Evolutionary conservation across 1,284 basidiomycete genomes (phyloP), one percentile per base, ranked within the genome.

Genomic region (Cutaneotrichosporon mucoides): DNA sequence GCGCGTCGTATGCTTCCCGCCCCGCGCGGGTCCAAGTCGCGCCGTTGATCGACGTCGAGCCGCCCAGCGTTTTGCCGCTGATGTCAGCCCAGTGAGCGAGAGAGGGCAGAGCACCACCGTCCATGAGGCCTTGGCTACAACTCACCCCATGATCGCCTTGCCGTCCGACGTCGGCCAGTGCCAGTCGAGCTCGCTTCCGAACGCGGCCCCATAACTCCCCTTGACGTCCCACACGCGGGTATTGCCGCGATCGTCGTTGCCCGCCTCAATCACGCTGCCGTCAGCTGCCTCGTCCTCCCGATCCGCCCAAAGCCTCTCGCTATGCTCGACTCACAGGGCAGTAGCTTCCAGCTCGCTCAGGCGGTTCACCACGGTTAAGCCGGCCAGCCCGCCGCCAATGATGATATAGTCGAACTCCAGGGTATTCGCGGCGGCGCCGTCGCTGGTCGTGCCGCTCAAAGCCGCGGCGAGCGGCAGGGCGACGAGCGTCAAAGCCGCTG

Each of bases 1-100:
- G 82, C 0, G 83, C 79, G 65, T 87, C 84, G 65, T 86, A 86
- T 69, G 87, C 85, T 0, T 80, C 82, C 24, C 78, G 78, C 34
- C 81, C 68, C 2, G 82, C 85, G 8, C 85, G 81, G 11, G 84
- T 85, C 76, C 84, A 86, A 8, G 66, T 63, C 42, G 65, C 55
- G 10, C 66, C 68, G 55, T 70, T 70, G 52, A 70, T 63, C 5
- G 60, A 51, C 11, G 66, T 66, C 37, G 60, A 63, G n/a, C 68
- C 68, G n/a, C 68, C 68, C 33, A 69, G 57, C 5, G 53, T 53
- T 34, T 55, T 56, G 34, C 60, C 60, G 34, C 60, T 59, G 56
- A 24, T 13, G 56, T 53, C n/a, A 54, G 52, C 13, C 11, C 47
- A 33, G 34, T 42, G 15, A 24, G 37, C 49, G 42, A 15, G 24